phyloP scores from a whole-genome alignment of 2,329 filamentous ascomycete species.

The Hymenotorrendiella dingleyae region DNA sequence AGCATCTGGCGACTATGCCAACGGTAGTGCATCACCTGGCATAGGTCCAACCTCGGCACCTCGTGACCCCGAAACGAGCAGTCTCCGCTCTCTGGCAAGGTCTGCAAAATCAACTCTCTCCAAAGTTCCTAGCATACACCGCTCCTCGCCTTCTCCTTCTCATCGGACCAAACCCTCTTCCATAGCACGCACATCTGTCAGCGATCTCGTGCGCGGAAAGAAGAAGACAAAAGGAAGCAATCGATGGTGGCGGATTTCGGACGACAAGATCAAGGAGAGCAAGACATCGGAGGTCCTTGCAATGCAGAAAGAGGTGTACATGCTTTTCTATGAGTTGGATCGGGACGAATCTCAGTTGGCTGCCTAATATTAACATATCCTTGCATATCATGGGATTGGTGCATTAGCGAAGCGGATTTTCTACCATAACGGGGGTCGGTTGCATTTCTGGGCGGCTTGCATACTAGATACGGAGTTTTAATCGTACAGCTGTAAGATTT shows the following conservation, averaged over 20 bases:
- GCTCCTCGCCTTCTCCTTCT: conserved; percentile 7
- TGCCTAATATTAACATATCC: too few relatives aligned
- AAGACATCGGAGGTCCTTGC: conserved; percentile 85
- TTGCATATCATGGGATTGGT: too few relatives aligned
- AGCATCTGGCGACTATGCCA: conserved; percentile 11
- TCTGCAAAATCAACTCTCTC: conserved; percentile 51
- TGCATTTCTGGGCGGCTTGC: too few relatives aligned
- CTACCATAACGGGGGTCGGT: too few relatives aligned
- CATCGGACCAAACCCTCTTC: neutral
- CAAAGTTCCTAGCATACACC: conserved; percentile 23
- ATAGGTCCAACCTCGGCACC: conserved; percentile 23
- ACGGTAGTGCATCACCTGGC: conserved; percentile 5
- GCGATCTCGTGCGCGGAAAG: conserved; percentile 32
- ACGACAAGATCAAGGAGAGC: conserved; percentile 92
- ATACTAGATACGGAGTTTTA: too few relatives aligned
- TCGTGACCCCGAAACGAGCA: conserved; percentile 43
- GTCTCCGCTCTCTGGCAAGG: conserved; percentile 50
- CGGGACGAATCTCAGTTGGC: too few relatives aligned
- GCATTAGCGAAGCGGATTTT: too few relatives aligned
- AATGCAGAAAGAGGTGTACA: conserved; percentile 94
- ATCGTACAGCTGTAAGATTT: too few relatives aligned
- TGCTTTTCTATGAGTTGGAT: conserved; percentile 88
- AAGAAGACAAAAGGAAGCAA: conserved; percentile 55
- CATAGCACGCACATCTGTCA: conserved; percentile 5
- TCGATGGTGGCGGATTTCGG: conserved; percentile 96